Evolutionary conservation across 139 green algal species (phyloP).

Genomic region (Tetradesmus obliquus): DNA sequence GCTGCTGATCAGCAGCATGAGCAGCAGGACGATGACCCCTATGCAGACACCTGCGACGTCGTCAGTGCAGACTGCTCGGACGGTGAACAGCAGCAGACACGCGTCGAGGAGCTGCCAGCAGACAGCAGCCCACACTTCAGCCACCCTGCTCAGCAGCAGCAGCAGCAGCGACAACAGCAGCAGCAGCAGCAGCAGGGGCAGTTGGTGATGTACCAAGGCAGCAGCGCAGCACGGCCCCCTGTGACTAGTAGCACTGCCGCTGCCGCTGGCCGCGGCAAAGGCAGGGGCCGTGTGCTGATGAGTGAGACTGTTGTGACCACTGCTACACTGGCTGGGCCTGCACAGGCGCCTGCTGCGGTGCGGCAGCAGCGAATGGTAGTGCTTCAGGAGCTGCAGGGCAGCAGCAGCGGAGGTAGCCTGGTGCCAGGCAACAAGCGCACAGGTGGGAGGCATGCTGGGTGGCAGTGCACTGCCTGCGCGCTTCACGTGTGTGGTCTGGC

Average conservation of each 20-base stretch:
- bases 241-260: neutral
- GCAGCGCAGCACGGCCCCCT: neutral
- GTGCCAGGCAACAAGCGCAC: neutral
- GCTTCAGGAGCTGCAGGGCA: slow-evolving; percentile 22
- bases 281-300: neutral
- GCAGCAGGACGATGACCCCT: slow-evolving; percentile 12
- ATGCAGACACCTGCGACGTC: neutral
- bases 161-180: neutral
- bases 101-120: slow-evolving; percentile 18
- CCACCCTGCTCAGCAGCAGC: neutral
- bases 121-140: neutral
- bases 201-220: neutral
- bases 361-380: slow-evolving; percentile 12
- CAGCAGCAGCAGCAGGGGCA: neutral
- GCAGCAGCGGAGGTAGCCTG: neutral
- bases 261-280: slow-evolving; percentile 19
- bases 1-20: neutral
- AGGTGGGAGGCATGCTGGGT: neutral
- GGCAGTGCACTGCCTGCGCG: too few relatives aligned
- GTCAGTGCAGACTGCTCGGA: neutral
- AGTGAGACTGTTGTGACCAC: neutral
- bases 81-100: neutral
- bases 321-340: neutral
- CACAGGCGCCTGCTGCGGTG: neutral
- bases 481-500: too few relatives aligned